A percentile compares a stretch with the other conserved stretches of the same genome.
Evolutionary conservation across 108 stramenopile genomes (phyloP).

Genomic region (Skeletonema potamos): DNA sequence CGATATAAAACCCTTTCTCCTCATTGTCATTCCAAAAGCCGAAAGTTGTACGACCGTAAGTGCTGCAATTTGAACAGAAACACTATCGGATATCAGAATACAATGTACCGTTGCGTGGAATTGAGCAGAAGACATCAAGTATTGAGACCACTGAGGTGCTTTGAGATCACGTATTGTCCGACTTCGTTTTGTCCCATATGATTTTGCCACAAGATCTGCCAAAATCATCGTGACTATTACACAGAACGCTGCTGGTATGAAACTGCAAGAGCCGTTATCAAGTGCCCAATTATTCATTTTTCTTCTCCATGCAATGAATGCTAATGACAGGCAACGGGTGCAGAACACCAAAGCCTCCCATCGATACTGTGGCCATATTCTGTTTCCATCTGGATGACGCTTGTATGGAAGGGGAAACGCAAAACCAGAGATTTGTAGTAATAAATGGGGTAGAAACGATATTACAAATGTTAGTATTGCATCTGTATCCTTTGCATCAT

Average conservation of each 20-base stretch:
- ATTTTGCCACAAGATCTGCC: constrained; percentile 8
- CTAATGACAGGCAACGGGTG: neutral
- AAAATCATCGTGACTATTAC: constrained; percentile 5
- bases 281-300: neutral
- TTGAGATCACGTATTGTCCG: constrained; percentile 19
- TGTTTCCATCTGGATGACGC: constrained; percentile 27
- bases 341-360: constrained; percentile 24
- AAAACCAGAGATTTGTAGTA: constrained; percentile 18
- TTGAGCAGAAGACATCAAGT: constrained; percentile 29
- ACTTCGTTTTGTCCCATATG: neutral
- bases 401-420: constrained; percentile 6
- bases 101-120: constrained; percentile 29
- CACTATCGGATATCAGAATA: constrained; percentile 12
- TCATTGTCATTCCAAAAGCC: constrained; percentile 28
- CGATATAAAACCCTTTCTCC: constrained; percentile 10
- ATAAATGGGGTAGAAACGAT: constrained; percentile 19
- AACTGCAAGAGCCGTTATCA: neutral
- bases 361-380: constrained; percentile 30
- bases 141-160: constrained; percentile 1
- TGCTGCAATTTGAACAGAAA: constrained; percentile 26
- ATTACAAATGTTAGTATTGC: neutral
- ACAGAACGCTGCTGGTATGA: constrained; percentile 6
- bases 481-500: neutral
- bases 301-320: constrained; percentile 9
- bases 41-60: constrained; percentile 17